Conservation (phyloP, 805 yeast species). For the Torulaspora maleeae region DNA sequence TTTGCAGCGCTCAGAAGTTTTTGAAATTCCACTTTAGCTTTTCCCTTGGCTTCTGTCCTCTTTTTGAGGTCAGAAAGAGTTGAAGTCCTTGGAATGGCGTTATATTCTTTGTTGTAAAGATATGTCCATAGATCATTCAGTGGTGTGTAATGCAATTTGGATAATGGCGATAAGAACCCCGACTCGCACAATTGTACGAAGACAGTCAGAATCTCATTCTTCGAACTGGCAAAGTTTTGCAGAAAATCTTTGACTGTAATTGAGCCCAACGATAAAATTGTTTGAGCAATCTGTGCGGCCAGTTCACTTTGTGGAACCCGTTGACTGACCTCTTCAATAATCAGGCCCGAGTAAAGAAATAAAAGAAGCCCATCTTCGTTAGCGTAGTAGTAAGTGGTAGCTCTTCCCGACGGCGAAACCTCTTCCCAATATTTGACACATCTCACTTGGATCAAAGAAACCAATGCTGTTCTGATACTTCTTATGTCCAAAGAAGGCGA, state of each 20-base stretch:
- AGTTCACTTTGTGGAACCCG: constrained; percentile 25
- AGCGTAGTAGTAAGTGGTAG: constrained; percentile 49
- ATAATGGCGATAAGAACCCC: constrained; percentile 49
- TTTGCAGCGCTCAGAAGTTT: constrained; percentile 35
- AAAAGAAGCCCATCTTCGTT: constrained; percentile 60
- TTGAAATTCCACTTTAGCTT: constrained; percentile 38
- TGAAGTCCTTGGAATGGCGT: constrained; percentile 37
- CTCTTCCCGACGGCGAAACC: constrained; percentile 24
- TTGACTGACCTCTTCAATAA: constrained; percentile 51
- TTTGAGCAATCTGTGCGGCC: constrained; percentile 35
- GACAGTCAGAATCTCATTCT: constrained; percentile 33
- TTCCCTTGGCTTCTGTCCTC: constrained; percentile 55
- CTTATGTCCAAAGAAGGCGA: constrained; percentile 44
- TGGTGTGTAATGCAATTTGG: constrained; percentile 36
- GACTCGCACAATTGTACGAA: constrained; percentile 46
- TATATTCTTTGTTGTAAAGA: constrained; percentile 40
- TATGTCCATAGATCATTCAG: constrained; percentile 39
- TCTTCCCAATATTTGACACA: constrained; percentile 67
- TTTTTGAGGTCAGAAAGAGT: constrained; percentile 52
- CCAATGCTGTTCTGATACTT: constrained; percentile 60
- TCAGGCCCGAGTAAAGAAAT: constrained; percentile 72
- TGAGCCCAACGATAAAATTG: constrained; percentile 65
- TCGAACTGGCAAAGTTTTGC: constrained; percentile 22
- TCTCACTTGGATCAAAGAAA: constrained; percentile 71
- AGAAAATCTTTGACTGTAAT: constrained; percentile 52